A percentile compares a stretch with the other conserved stretches of the same genome.
These are phyloP conservation scores for Scheffersomyces parashehatae DNA, from an alignment of 1,139 yeast species.

Conservation along the genomic window DNA sequence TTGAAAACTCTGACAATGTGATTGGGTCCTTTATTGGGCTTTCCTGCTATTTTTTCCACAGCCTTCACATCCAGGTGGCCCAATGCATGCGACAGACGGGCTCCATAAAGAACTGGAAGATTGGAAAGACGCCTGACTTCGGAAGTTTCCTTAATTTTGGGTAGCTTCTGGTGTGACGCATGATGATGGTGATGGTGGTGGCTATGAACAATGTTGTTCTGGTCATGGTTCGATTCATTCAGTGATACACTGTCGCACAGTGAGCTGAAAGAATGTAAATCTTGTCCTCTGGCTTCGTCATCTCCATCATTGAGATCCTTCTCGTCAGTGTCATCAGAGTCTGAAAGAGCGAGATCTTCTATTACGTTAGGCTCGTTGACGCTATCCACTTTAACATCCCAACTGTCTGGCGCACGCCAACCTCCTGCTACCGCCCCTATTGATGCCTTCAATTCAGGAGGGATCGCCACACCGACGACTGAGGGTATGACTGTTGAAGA, in stretches of 20 bases:
- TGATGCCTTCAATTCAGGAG: background rate
- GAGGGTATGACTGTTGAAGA: background rate
- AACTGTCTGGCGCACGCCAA: conserved; percentile 79
- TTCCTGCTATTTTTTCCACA: conserved; percentile 15
- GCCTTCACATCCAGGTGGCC: conserved; percentile 11
- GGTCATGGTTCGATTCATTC: background rate
- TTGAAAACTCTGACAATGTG: conserved; percentile 70
- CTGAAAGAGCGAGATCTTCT: conserved; percentile 12
- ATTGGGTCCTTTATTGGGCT: conserved; percentile 33
- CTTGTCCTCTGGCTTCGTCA: conserved; percentile 6
- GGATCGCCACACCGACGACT: background rate
- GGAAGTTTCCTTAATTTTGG: background rate
- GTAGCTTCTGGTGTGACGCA: background rate
- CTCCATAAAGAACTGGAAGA: conserved; percentile 42
- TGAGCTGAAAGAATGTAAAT: conserved; percentile 7
- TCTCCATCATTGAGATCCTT: conserved; percentile 11
- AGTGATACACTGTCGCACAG: background rate
- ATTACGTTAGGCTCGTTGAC: conserved; percentile 6
- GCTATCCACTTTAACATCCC: conserved; percentile 62
- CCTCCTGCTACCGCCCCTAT: conserved; percentile 10
- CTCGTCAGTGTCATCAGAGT: conserved; percentile 20
- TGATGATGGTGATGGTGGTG: background rate
- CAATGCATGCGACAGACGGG: conserved; percentile 23
- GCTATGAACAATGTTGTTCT: background rate
- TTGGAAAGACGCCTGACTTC: conserved; percentile 2